Conservation (phyloP, 1,284 basidiomycete species). For the Cutaneotrichosporon arboriforme region DNA sequence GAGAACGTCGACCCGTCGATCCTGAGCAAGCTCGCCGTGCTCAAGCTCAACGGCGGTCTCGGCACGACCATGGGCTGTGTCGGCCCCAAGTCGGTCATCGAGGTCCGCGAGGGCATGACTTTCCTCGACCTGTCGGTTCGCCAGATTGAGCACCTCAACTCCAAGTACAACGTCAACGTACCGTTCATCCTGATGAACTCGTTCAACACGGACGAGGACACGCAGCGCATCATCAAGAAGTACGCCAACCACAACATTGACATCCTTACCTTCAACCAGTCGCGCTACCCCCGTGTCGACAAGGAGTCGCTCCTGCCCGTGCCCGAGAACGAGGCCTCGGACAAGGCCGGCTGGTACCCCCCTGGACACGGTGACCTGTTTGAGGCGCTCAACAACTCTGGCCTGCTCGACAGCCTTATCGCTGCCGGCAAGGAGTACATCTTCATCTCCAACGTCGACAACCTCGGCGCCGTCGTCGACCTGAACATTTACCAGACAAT, state of each 20-base stretch:
- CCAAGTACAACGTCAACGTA: constrained; percentile 64
- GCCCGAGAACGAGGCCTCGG: constrained; percentile 76
- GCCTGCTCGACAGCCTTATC: constrained; percentile 90
- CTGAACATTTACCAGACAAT: constrained; percentile 65
- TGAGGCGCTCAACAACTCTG: constrained; percentile 68
- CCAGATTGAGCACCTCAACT: constrained; percentile 82
- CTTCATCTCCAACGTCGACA: constrained; percentile 99
- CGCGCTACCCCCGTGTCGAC: constrained; percentile 93
- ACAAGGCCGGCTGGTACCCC: constrained; percentile 98
- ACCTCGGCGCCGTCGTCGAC: constrained; percentile 91
- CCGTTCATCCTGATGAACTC: constrained; percentile 99
- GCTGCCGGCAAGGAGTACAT: constrained; percentile 97
- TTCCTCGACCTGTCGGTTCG: constrained; percentile 96
- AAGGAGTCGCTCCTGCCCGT: constrained; percentile 90
- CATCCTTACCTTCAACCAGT: constrained; percentile 91
- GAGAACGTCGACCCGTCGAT: constrained; percentile 61
- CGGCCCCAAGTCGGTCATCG: constrained; percentile 71
- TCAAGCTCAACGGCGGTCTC: constrained; percentile 99
- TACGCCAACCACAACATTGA: constrained; percentile 95
- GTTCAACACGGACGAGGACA: constrained; percentile 98
- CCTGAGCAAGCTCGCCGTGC: constrained; percentile 91
- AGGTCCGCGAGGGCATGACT: constrained; percentile 97
- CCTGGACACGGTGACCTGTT: constrained; percentile 90
- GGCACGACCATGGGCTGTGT: constrained; percentile 57
- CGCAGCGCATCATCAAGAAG: constrained; percentile 97